Evolutionary conservation across 2,329 filamentous ascomycete genomes (phyloP).

Genomic region (Fusarium metavorans): DNA sequence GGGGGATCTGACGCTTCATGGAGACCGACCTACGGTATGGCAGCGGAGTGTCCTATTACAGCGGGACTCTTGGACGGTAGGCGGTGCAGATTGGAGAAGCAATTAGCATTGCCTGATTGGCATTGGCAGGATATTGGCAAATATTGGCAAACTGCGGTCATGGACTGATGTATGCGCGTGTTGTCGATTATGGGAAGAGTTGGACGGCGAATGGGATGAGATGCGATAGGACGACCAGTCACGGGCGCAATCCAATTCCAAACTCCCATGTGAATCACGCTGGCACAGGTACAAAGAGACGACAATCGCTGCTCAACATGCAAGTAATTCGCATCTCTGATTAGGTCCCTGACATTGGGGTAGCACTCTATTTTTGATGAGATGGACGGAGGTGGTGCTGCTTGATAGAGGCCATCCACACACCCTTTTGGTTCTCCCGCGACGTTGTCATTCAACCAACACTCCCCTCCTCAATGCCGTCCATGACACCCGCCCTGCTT

Average conservation of each 20-base stretch:
- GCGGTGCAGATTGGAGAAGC: constrained; percentile 26
- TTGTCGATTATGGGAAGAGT: constrained; percentile 3
- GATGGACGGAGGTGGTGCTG: constrained; percentile 17
- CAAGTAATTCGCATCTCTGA: constrained; percentile 1
- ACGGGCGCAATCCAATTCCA: not conserved
- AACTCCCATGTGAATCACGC: not conserved
- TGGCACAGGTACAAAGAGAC: not conserved
- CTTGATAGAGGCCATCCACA: constrained; percentile 26
- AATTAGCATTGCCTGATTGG: not conserved
- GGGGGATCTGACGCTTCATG: constrained; percentile 43
- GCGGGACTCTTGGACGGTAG: constrained; percentile 32
- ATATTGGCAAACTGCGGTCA: not conserved
- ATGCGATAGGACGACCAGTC: not conserved
- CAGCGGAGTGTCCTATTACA: constrained; percentile 38
- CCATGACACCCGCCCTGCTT: not conserved
- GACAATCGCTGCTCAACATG: not conserved
- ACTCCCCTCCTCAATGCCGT: constrained; percentile 29
- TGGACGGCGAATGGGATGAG: constrained; percentile 5
- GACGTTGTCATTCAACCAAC: constrained; percentile 26
- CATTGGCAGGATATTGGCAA: not conserved
- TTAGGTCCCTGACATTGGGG: constrained; percentile 1
- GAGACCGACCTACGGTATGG: constrained; percentile 11
- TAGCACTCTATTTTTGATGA: not conserved
- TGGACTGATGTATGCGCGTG: constrained; percentile 4
- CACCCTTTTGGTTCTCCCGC: constrained; percentile 5